These are phyloP conservation scores for Cystobasidium pallidum DNA, from an alignment of 1,284 basidiomycete genomes.

Conservation along the genomic window DNA sequence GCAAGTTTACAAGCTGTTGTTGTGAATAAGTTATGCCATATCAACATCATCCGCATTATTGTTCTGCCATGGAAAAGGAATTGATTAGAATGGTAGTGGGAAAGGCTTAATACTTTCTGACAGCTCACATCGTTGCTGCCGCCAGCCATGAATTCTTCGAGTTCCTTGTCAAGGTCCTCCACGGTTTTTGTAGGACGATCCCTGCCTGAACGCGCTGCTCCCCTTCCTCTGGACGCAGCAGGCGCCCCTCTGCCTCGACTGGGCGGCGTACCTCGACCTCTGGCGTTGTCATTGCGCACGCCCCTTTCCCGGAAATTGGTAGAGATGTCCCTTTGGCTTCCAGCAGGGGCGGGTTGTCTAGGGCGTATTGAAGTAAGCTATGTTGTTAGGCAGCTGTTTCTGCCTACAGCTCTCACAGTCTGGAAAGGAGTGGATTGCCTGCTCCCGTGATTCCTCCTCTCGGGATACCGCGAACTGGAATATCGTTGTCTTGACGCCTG, in stretches of 20 bases:
- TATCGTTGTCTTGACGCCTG: slow-evolving; percentile 7
- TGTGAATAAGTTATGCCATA: slow-evolving; percentile 4
- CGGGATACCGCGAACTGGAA: slow-evolving; percentile 22
- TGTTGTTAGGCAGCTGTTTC: background rate
- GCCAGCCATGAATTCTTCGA: slow-evolving; percentile 79
- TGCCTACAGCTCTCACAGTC: slow-evolving; percentile 14
- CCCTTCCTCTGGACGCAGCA: slow-evolving; percentile 26
- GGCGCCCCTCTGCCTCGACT: slow-evolving; percentile 41
- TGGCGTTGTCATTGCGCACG: background rate
- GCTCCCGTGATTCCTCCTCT: slow-evolving; percentile 17
- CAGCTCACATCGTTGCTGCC: slow-evolving; percentile 4
- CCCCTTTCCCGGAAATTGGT: slow-evolving; percentile 7
- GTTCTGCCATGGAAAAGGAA: background rate
- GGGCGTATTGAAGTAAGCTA: background rate
- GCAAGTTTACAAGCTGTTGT: slow-evolving; percentile 2
- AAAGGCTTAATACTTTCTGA: background rate
- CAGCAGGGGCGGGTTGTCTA: slow-evolving; percentile 14
- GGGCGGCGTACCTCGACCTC: slow-evolving; percentile 27
- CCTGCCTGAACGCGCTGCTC: slow-evolving; percentile 51
- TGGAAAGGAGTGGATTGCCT: slow-evolving; percentile 34
- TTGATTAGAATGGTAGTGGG: background rate
- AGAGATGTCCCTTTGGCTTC: slow-evolving; percentile 1
- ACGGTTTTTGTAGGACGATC: slow-evolving; percentile 64
- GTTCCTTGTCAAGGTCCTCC: slow-evolving; percentile 83
- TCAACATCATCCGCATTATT: slow-evolving; percentile 4